Conservation (phyloP, 2,329 filamentous ascomycete genomes). For the Neofusicoccum ribis region DNA sequence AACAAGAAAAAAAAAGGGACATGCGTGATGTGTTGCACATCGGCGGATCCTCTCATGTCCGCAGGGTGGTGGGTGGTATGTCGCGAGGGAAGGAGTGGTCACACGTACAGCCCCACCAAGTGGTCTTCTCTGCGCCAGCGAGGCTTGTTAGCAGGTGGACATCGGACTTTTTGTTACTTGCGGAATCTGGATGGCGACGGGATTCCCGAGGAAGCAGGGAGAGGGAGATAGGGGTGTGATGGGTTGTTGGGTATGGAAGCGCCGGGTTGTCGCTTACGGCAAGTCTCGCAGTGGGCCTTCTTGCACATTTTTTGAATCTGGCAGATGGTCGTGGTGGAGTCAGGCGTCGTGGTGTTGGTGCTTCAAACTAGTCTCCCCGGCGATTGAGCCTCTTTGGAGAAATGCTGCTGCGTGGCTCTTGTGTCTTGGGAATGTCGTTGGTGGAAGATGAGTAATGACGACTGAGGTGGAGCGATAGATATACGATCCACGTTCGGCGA, state of each 20-base stretch:
- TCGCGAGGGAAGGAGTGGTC: not conserved
- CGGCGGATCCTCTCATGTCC: too few relatives aligned
- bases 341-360: not conserved
- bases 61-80: too few relatives aligned
- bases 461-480: slow-evolving; percentile 9
- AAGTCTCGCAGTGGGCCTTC: slow-evolving; percentile 62
- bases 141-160: not conserved
- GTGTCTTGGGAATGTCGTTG: not conserved
- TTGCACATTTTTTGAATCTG: slow-evolving; percentile 60
- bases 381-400: not conserved
- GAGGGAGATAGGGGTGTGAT: not conserved
- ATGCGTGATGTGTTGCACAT: too few relatives aligned
- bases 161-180: not conserved
- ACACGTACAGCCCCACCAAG: slow-evolving; percentile 62
- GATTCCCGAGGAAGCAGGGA: slow-evolving; percentile 7
- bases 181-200: not conserved
- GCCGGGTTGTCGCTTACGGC: slow-evolving; percentile 52
- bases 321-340: slow-evolving; percentile 20
- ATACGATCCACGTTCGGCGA: slow-evolving; percentile 9
- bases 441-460: not conserved
- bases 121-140: slow-evolving; percentile 51
- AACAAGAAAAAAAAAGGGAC: too few relatives aligned
- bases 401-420: not conserved
- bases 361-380: not conserved
- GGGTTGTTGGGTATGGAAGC: not conserved